Conservation (phyloP, 2,329 filamentous ascomycete species). For the Colletotrichum sp. region DNA sequence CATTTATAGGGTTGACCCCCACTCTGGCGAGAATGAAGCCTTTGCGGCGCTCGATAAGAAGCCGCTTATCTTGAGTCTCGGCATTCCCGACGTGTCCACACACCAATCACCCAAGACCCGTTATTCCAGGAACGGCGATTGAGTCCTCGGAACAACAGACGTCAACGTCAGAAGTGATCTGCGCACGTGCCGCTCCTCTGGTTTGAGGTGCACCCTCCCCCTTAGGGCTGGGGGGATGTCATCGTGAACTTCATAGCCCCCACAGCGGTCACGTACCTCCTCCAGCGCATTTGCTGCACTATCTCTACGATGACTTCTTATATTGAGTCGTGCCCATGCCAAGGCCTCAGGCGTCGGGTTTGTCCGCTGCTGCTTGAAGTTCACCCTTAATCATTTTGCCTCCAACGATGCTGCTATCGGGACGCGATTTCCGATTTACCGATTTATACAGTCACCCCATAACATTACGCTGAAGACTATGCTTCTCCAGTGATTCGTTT, state of each 20-base stretch:
- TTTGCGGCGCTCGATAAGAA: not conserved
- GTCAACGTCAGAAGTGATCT: not conserved
- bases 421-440: not conserved
- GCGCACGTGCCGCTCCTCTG: not conserved
- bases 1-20: not conserved
- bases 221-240: not conserved
- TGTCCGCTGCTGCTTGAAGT: not conserved
- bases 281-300: not conserved
- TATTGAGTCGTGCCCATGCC: not conserved
- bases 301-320: not conserved
- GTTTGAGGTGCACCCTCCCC: not conserved
- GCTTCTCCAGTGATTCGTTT: not conserved
- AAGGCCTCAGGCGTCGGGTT: not conserved
- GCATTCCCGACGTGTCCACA: not conserved
- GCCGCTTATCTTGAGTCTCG: not conserved
- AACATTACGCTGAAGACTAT: not conserved
- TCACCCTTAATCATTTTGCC: not conserved
- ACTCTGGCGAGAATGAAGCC: not conserved
- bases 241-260: not conserved
- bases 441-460: not conserved
- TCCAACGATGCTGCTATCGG: not conserved
- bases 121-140: not conserved
- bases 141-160: not conserved
- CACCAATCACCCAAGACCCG: not conserved
- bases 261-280: not conserved